Evolutionary conservation across 108 stramenopile genomes (phyloP), one percentile per base, ranked within the genome.

Genomic region (Pseudonitzschia multiseries): DNA sequence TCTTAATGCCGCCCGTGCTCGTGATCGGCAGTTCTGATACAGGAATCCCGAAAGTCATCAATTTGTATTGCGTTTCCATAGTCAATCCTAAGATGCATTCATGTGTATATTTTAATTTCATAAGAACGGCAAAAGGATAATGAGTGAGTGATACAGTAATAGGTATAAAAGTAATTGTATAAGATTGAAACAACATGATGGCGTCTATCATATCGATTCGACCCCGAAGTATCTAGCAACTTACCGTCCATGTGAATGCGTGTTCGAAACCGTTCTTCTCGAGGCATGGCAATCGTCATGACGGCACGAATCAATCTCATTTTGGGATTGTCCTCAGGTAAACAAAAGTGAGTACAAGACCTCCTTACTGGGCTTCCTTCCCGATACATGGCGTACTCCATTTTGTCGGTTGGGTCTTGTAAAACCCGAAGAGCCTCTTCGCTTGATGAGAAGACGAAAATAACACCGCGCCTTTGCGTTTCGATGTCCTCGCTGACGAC

Each of bases 1-100:
- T 54, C 32, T 66, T 67, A 14, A 74, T 22, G 0, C 21, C 27
- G 6, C 63, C 68, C 1, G 54, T 60, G 27, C 40, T 33, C 8
- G 62, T 65, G 2, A 77, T 48, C 10, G 76, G 76, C 17, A 70
- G 31, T 24, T 29, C 61, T 50, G 48, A n/a, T 18, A 77, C 64
- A 22, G 69, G 69, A 17, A 77, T 64, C 27, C 76, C 76, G 64
- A 70, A 77, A 8, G 61, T 62, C 61, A 62, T 62, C 36, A 62
- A 62, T 62, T 62, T 62, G n/a, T 33, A 62, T 33, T 62, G 61
- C 36, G 61, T 62, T 33, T 62, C 61, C 0, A 41, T 40, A 2
- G 54, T 56, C 54, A 56, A 56, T 56, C 54, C 54, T 56, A 24
- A 56, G 2, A 48, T 42, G 8, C 8, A 18, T 48, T 36, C 17